phyloP scores from a whole-genome alignment of 768 basidiomycete genomes.

The Russula griseocarnosa region DNA sequence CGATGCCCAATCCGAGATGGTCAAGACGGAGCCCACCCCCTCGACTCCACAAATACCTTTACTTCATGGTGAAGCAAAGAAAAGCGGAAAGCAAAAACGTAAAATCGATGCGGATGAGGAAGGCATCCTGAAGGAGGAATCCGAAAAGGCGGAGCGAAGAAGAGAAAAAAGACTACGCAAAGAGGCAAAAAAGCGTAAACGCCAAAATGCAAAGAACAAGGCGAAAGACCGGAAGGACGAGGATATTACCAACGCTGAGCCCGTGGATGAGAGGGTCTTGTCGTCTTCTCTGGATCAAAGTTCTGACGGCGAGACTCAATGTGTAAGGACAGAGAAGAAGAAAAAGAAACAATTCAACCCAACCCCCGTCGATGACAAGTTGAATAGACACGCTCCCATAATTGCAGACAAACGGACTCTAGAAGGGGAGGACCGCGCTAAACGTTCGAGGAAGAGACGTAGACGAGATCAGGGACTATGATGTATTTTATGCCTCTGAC shows the following conservation, averaged over 20 bases:
- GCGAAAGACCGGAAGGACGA: neutral
- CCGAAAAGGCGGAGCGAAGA: slow-evolving; percentile 18
- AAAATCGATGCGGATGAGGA: slow-evolving; percentile 4
- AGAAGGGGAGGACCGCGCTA: neutral
- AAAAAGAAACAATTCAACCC: slow-evolving; percentile 22
- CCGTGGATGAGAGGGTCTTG: neutral
- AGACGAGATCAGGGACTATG: slow-evolving; percentile 10
- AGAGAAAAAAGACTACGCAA: slow-evolving; percentile 16
- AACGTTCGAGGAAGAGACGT: slow-evolving; percentile 15
- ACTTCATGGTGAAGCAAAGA: neutral
- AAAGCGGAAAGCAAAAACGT: slow-evolving; percentile 10
- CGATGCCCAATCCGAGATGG: slow-evolving; percentile 25
- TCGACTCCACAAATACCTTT: slow-evolving; percentile 3
- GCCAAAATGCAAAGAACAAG: slow-evolving; percentile 17
- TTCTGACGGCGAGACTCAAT: neutral
- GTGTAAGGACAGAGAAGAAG: slow-evolving; percentile 12
- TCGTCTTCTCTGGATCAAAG: neutral
- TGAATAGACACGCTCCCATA: neutral
- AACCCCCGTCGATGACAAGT: neutral
- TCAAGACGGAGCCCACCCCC: slow-evolving; percentile 2
- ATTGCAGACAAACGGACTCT: slow-evolving; percentile 5
- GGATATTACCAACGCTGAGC: neutral
- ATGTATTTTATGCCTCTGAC: neutral
- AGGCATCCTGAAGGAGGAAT: slow-evolving; percentile 1
- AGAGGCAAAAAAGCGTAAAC: slow-evolving; percentile 26